Base-by-base conservation (phyloP, 352 stramenopile species). In the Phytophthora capsici region DNA sequence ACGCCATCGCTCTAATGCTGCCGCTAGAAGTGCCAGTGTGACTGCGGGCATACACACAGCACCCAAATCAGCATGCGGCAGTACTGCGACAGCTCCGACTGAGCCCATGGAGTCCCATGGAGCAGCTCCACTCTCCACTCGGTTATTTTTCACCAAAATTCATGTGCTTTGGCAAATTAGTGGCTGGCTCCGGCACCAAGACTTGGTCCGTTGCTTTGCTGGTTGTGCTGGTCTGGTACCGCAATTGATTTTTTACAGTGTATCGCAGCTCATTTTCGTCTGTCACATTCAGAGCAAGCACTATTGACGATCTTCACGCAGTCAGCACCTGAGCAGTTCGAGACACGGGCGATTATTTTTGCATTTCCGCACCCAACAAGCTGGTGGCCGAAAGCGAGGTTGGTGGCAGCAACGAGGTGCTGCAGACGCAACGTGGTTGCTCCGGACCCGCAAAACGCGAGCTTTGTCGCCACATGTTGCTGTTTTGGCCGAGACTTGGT, bases 191-290 rank as follows among this genome's bases (percentile, higher is more conserved):
- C 36, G 51, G 8, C 17, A 7, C 43, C 17, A 20, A 40, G 28
- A n/a, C n/a, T n/a, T n/a, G n/a, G n/a, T n/a, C n/a, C n/a, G n/a
- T 10, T 55, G 34, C 54, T 22, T 20, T 36, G 46, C 30, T 55
- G 28, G 23, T 16, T n/a, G 16, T 22, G 32, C 36, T 57, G 56
- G 25, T 57, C 36, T 17, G 45, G 28, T 32, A 57, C 36, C 57
- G 28, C 26, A 60, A 36, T 13, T n/a, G 16, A 53, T 53, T 58
- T 66, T 65, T 57, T 16, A 20, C 16, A 43, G 32, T 7, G 59
- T 68, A 68, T 68, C 59, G 59, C 59, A 67, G 45, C 50, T 54
- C 51, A 10, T 34, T 25, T 44, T 20, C 10, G 28, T 19, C 50
- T 67, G 59, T 62, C 59, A 60, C 50, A 67, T 60, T 34, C 10